These are phyloP conservation scores for Graphiopsis chlorocephala DNA, from an alignment of 2,329 filamentous ascomycete genomes.

Conservation along the genomic window DNA sequence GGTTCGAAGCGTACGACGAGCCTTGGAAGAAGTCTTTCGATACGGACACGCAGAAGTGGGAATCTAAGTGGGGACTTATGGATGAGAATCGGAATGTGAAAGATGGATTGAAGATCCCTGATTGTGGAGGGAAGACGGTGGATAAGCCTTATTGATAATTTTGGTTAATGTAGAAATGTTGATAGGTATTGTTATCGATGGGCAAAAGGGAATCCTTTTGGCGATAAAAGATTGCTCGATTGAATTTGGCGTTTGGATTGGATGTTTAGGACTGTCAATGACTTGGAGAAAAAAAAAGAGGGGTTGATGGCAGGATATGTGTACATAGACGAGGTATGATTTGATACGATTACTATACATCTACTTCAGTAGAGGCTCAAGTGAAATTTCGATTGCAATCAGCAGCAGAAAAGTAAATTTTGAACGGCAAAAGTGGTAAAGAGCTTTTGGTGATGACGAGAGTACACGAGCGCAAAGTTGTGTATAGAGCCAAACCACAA, in stretches of 20 bases:
- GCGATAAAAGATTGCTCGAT: too few species aligned
- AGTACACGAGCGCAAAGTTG: neutral
- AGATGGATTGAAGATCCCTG: slow-evolving; percentile 76
- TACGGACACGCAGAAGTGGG: slow-evolving; percentile 62
- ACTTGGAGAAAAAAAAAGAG: too few species aligned
- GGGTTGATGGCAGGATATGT: too few species aligned
- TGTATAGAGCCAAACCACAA: neutral
- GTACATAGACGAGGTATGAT: neutral
- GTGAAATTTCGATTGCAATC: neutral
- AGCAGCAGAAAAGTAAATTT: neutral
- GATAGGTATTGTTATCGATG: too few species aligned
- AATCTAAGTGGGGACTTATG: slow-evolving; percentile 94
- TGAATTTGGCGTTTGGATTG: too few species aligned
- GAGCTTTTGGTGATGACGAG: neutral
- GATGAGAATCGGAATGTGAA: slow-evolving; percentile 83
- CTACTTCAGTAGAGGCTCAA: neutral
- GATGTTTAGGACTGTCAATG: too few species aligned
- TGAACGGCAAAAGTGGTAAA: neutral
- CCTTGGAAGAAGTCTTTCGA: slow-evolving; percentile 87
- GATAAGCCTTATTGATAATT: slow-evolving; percentile 21
- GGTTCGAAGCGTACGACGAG: slow-evolving; percentile 94
- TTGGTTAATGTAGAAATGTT: neutral
- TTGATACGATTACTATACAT: neutral
- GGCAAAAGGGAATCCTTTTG: too few species aligned
- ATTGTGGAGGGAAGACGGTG: slow-evolving; percentile 72